Base-by-base conservation (phyloP, 2,329 filamentous ascomycete species). In the Arthrobotrys sphaeroides region DNA sequence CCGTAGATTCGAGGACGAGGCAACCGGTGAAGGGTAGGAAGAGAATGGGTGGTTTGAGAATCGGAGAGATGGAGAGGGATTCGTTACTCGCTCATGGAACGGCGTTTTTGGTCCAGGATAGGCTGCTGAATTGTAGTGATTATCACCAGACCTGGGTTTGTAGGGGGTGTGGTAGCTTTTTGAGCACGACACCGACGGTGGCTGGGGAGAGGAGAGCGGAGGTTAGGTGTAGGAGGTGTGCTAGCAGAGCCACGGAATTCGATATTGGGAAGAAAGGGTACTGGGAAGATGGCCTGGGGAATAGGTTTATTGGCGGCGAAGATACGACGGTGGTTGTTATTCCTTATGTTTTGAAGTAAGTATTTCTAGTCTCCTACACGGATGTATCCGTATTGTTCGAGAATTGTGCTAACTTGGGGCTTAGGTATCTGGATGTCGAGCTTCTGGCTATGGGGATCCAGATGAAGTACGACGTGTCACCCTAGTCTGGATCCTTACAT, bases 41-140 rank as follows among this genome's bases (percentile, higher is more conserved):
- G 82, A 92, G 94, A 83, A 95, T 94, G 81, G 95, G 95, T 84
- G 95, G 95, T 90, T 97, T 99, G 82, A 93, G 95, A 86, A 94
- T 99, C 28, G 95, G 95, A 84, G 95, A 99, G 84, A 99, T 99
- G 95, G 95, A 99, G 85, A 91, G 95, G 78, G 95, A 99, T 83
- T 92, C 94, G 2, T 86, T 99, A 20, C 88, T 99, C 69, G 95
- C 95, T 3, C 95, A 99, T 85, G 95, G 95, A 22, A 95, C 94
- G 1, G 94, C 94, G 2, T 98, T 96, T 85, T 84, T 99, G 74
- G 87, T 99, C 4, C 95, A 99, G 82, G 95, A 99, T 83, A 91
- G 95, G 72, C 86, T 99, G 74, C 90, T 99, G 85, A 98, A 99
- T 85, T 99, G 95, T 84, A 96, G 92, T 61, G 95, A 99, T 83